A percentile compares a stretch with the other conserved stretches of the same genome.
These are phyloP conservation scores for Aphanomyces stellatus DNA, from an alignment of 352 stramenopile genomes.

Conservation along the genomic window DNA sequence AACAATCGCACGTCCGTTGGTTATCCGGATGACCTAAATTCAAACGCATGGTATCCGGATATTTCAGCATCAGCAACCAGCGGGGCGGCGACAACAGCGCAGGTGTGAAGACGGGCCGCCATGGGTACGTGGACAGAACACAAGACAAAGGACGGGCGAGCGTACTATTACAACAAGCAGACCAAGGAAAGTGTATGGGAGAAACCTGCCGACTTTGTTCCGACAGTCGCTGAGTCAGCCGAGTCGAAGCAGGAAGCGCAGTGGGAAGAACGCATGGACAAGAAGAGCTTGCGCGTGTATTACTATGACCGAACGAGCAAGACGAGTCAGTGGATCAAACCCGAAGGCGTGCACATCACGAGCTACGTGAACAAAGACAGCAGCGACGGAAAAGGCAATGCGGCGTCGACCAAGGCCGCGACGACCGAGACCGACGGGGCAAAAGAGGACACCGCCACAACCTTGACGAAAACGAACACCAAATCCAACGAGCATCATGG, in stretches of 20 bases:
- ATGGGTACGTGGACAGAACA: conserved; percentile 72
- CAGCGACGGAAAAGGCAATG: conserved; percentile 5
- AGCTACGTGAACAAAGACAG: conserved; percentile 31
- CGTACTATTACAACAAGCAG: conserved; percentile 84
- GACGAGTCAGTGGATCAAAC: conserved; percentile 76
- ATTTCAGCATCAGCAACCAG: conserved; percentile 20
- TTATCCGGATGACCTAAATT: background rate
- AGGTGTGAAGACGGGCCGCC: conserved; percentile 17
- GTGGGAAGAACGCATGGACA: conserved; percentile 83
- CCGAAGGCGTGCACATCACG: conserved; percentile 69
- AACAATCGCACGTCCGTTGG: no score
- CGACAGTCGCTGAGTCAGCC: background rate
- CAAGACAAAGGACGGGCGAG: conserved; percentile 76
- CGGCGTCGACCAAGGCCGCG: conserved; percentile 19
- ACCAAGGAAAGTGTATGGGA: conserved; percentile 86
- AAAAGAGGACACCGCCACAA: background rate
- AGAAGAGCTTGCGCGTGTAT: conserved; percentile 77
- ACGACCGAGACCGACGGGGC: background rate
- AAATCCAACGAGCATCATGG: background rate
- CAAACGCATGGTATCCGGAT: background rate
- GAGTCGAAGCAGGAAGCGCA: conserved; percentile 24
- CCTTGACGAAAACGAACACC: background rate
- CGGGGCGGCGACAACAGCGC: background rate
- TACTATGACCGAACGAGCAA: conserved; percentile 77
- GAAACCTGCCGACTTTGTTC: conserved; percentile 66